phyloP scores from a whole-genome alignment of 1,139 yeast species.

The Lodderomyces orthopsilosis region DNA sequence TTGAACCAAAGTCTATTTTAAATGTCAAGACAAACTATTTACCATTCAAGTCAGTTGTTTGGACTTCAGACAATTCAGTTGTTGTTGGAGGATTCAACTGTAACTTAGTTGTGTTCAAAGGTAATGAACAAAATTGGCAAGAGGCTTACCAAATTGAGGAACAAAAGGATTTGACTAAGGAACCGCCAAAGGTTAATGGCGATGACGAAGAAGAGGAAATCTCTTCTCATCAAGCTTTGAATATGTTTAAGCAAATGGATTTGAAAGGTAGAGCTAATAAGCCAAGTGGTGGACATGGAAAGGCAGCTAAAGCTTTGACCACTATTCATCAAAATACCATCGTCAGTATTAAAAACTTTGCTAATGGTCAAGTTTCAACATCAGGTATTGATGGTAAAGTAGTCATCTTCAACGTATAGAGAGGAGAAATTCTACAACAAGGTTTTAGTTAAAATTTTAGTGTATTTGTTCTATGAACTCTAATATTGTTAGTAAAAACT shows the following conservation, averaged over 20 bases:
- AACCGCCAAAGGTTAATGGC: constrained; percentile 21
- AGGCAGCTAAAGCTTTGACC: constrained; percentile 49
- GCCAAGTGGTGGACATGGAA: constrained; percentile 29
- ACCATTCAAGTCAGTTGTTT: constrained; percentile 77
- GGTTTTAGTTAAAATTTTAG: neutral
- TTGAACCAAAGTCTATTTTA: constrained; percentile 40
- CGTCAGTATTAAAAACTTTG: constrained; percentile 69
- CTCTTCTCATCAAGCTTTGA: constrained; percentile 77
- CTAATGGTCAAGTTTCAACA: constrained; percentile 36
- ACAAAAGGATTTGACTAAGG: constrained; percentile 44
- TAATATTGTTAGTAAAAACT: constrained; percentile 1
- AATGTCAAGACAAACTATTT: constrained; percentile 67
- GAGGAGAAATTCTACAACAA: neutral
- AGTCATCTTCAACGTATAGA: constrained; percentile 52
- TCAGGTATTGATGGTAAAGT: constrained; percentile 84
- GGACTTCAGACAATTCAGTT: constrained; percentile 62
- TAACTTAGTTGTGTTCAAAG: constrained; percentile 83
- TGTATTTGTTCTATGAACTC: neutral
- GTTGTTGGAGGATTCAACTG: constrained; percentile 93
- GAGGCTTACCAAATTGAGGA: constrained; percentile 63
- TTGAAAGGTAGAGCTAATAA: constrained; percentile 77
- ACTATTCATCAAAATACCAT: constrained; percentile 94
- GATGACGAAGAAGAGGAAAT: constrained; percentile 61
- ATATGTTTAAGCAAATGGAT: constrained; percentile 95
- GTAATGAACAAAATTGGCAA: constrained; percentile 66